These are phyloP conservation scores for Apophysomyces sp. DNA, from an alignment of 371 early-diverging fungal species.

Conservation along the genomic window DNA sequence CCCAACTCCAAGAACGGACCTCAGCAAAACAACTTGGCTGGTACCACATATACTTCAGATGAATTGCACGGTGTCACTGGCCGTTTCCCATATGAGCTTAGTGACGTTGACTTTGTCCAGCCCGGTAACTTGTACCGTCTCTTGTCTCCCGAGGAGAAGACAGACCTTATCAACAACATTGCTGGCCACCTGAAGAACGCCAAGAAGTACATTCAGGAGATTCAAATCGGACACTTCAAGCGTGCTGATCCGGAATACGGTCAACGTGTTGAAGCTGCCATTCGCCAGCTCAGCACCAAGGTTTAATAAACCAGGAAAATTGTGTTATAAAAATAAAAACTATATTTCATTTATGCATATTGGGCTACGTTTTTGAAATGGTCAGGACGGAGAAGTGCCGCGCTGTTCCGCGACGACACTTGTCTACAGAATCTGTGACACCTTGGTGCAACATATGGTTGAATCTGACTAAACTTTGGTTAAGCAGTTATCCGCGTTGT, in stretches of 20 bases:
- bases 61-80: slow-evolving; percentile 48
- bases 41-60: slow-evolving; percentile 30
- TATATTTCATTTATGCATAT: no score
- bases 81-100: slow-evolving; percentile 41
- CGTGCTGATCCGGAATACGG: slow-evolving; percentile 72
- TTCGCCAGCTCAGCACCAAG: background rate
- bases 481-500: background rate
- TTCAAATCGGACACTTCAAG: slow-evolving; percentile 68
- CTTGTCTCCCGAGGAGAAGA: slow-evolving; percentile 59
- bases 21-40: slow-evolving; percentile 44
- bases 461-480: background rate
- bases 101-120: slow-evolving; percentile 71
- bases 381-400: no score
- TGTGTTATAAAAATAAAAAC: background rate
- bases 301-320: background rate
- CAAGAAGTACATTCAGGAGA: slow-evolving; percentile 65
- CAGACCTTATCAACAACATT: slow-evolving; percentile 64
- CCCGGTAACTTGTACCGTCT: slow-evolving; percentile 65
- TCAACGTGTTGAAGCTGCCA: slow-evolving; percentile 46
- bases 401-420: no score
- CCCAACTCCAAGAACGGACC: slow-evolving; percentile 63
- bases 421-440: background rate
- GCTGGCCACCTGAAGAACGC: slow-evolving; percentile 65
- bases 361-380: no score
- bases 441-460: background rate